Conservation (phyloP, 1,284 basidiomycete species). For the Peniophora sp. region DNA sequence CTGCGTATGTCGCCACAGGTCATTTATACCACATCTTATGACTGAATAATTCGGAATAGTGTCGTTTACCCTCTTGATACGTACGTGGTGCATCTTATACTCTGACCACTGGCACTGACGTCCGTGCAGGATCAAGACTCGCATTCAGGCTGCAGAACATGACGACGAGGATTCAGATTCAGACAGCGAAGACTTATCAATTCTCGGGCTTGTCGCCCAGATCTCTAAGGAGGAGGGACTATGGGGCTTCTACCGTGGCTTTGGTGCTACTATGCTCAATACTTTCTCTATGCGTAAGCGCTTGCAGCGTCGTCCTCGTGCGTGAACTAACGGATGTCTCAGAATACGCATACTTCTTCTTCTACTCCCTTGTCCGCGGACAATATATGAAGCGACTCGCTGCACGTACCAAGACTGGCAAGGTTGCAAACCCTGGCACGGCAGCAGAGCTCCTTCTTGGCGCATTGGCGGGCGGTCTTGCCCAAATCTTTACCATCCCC, state of each 20-base stretch:
- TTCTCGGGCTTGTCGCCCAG: conserved; percentile 58
- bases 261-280: conserved; percentile 97
- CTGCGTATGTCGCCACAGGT: conserved; percentile 60
- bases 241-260: conserved; percentile 84
- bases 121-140: conserved; percentile 77
- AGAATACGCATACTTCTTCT: conserved; percentile 99
- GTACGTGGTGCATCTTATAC: conserved; percentile 38
- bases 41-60: conserved; percentile 29
- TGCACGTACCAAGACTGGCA: conserved; percentile 46
- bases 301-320: conserved; percentile 1
- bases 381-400: conserved; percentile 71
- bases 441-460: conserved; percentile 83
- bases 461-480: conserved; percentile 88
- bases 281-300: conserved; percentile 91
- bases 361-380: conserved; percentile 87
- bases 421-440: conserved; percentile 58
- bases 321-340: conserved; percentile 4
- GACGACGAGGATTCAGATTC: conserved; percentile 37
- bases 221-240: conserved; percentile 80
- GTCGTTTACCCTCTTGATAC: conserved; percentile 94
- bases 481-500: conserved; percentile 98
- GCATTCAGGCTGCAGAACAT: conserved; percentile 72
- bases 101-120: neutral
- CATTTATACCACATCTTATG: neutral
- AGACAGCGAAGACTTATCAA: conserved; percentile 46